A percentile compares a stretch with the other conserved stretches of the same genome.
phyloP scores from a whole-genome alignment of 345 rosid genomes.

The Microthlaspi erraticum region DNA sequence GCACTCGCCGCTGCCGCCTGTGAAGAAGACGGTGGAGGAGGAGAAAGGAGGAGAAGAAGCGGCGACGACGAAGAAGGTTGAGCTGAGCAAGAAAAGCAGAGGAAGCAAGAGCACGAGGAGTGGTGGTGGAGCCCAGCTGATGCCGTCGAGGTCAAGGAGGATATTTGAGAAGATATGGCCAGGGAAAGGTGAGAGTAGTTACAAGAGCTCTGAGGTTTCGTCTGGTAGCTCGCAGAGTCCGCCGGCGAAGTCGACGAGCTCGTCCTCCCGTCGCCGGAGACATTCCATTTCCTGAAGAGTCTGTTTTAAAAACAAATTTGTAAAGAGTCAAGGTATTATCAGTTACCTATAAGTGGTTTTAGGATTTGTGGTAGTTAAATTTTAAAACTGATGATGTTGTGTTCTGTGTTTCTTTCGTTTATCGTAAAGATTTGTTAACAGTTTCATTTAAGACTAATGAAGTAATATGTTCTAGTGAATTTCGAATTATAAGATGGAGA shows the following conservation, averaged over 20 bases:
- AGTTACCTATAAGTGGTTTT: slow-evolving; percentile 20
- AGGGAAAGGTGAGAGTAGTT: slow-evolving; percentile 56
- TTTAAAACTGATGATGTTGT: slow-evolving; percentile 25
- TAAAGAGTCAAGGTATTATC: slow-evolving; percentile 32
- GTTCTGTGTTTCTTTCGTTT: slow-evolving; percentile 15
- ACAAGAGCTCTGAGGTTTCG: slow-evolving; percentile 76
- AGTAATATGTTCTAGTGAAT: too few species aligned
- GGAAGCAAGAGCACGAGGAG: slow-evolving; percentile 67
- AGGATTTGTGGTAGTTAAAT: slow-evolving; percentile 31
- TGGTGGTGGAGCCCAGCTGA: slow-evolving; percentile 63
- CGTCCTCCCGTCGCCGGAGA: slow-evolving; percentile 73
- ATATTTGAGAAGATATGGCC: slow-evolving; percentile 83
- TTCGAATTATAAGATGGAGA: too few species aligned
- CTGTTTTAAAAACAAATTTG: slow-evolving; percentile 6
- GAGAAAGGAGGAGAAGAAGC: slow-evolving; percentile 41
- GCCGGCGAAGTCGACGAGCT: slow-evolving; percentile 70
- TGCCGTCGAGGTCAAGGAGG: slow-evolving; percentile 90
- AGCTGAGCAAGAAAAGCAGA: slow-evolving; percentile 58
- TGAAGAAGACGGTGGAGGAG: slow-evolving; percentile 54
- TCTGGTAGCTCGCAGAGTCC: slow-evolving; percentile 93
- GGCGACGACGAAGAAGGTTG: slow-evolving; percentile 52
- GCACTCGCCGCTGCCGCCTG: slow-evolving; percentile 45
- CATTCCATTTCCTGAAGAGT: slow-evolving; percentile 65
- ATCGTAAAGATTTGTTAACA: slow-evolving; percentile 31
- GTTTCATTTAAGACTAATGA: neutral